phyloP scores from a whole-genome alignment of 176 grass and related monocot species.

The Paspalum notatum region DNA sequence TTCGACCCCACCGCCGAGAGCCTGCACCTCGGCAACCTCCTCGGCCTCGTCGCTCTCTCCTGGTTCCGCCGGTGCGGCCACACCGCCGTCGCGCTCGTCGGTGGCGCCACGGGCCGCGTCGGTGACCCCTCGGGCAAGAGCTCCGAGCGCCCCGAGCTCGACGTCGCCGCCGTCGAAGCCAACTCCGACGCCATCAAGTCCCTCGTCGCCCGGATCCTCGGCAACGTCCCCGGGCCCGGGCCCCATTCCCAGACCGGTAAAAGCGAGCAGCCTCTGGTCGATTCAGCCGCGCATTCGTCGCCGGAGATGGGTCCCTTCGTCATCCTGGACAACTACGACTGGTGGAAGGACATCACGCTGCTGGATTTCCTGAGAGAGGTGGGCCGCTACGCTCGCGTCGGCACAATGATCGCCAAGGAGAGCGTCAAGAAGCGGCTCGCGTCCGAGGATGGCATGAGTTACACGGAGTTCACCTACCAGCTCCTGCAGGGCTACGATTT shows the following conservation, averaged over 20 bases:
- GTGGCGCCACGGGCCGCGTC: conserved; percentile 80
- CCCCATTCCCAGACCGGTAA: conserved; percentile 24
- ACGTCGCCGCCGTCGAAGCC: conserved; percentile 48
- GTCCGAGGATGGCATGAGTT: conserved; percentile 93
- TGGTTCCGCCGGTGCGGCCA: conserved; percentile 95
- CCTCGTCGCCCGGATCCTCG: conserved; percentile 57
- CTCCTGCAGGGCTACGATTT: conserved; percentile 96
- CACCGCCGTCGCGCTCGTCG: conserved; percentile 70
- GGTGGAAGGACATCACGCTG: conserved; percentile 92
- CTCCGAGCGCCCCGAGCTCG: conserved; percentile 76
- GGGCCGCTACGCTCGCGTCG: conserved; percentile 76
- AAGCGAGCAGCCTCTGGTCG: conserved; percentile 8
- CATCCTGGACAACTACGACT: conserved; percentile 94
- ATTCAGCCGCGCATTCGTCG: conserved; percentile 14
- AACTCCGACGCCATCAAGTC: conserved; percentile 69
- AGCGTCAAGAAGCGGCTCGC: conserved; percentile 86
- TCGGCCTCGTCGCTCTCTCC: conserved; percentile 82
- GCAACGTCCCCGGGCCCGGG: conserved; percentile 32
- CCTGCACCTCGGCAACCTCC: conserved; percentile 86
- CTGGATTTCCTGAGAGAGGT: conserved; percentile 92
- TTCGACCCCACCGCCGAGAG: conserved; percentile 94
- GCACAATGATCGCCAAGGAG: conserved; percentile 91
- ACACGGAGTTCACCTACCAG: conserved; percentile 96
- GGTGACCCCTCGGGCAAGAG: conserved; percentile 91
- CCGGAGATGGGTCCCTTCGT: conserved; percentile 56